phyloP scores from a whole-genome alignment of 768 basidiomycete species.

The Clitopilus hobsonii region DNA sequence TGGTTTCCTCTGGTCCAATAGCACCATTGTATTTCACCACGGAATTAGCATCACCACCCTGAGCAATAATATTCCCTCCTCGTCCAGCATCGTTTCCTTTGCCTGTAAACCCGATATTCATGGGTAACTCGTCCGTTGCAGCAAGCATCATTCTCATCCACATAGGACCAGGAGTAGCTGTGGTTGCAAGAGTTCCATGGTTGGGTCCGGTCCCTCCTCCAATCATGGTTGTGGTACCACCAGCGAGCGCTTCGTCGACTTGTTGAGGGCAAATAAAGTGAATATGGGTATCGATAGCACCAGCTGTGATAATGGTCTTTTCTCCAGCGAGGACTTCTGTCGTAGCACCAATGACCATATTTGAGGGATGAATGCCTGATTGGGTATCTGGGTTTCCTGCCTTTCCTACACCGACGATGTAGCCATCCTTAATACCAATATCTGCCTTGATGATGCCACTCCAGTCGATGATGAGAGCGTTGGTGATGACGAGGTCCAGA shows the following conservation, averaged over 20 bases:
- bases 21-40: constrained; percentile 34
- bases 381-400: constrained; percentile 95
- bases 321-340: constrained; percentile 98
- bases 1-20: constrained; percentile 43
- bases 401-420: constrained; percentile 89
- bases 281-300: constrained; percentile 86
- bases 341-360: constrained; percentile 78
- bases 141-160: constrained; percentile 89
- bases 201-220: constrained; percentile 96
- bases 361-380: constrained; percentile 61
- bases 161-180: constrained; percentile 88
- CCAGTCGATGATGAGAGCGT: constrained; percentile 93
- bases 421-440: constrained; percentile 83
- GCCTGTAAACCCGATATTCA: constrained; percentile 95
- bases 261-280: constrained; percentile 97
- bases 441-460: constrained; percentile 97
- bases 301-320: constrained; percentile 89
- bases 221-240: constrained; percentile 89
- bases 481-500: constrained; percentile 92
- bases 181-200: constrained; percentile 88
- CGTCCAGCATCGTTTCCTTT: constrained; percentile 91
- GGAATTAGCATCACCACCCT: constrained; percentile 33
- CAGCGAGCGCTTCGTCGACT: constrained; percentile 77
- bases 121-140: constrained; percentile 83
- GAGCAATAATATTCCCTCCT: background rate